Evolutionary conservation across 371 early-diverging fungal genomes (phyloP).

Genomic region (Mortierella polycephala): DNA sequence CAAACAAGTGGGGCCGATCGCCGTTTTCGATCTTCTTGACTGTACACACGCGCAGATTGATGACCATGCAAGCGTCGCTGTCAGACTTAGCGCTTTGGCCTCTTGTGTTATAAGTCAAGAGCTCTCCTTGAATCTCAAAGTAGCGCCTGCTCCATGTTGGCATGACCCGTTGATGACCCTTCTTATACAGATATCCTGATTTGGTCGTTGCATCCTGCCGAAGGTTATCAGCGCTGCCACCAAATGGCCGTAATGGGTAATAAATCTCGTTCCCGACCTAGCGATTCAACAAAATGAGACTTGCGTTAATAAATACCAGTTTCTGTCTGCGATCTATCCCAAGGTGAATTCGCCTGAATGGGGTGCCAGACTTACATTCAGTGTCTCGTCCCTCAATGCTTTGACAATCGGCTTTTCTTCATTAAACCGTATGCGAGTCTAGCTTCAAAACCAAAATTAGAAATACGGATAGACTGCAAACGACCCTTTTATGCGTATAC

Average conservation of each 20-base stretch:
- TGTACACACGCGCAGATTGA: constrained; percentile 82
- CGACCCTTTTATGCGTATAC: neutral
- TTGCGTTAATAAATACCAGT: neutral
- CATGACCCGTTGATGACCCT: constrained; percentile 73
- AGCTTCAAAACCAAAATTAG: neutral
- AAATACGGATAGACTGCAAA: neutral
- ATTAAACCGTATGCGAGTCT: constrained; percentile 43
- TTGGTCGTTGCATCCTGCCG: constrained; percentile 52
- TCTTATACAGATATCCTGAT: constrained; percentile 82
- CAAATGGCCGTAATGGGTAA: constrained; percentile 55
- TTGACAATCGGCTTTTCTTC: constrained; percentile 51
- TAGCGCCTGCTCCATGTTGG: constrained; percentile 82
- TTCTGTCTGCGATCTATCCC: too few species aligned
- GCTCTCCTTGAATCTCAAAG: constrained; percentile 74
- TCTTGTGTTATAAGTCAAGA: constrained; percentile 64
- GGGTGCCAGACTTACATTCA: constrained; percentile 33
- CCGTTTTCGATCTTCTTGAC: constrained; percentile 73
- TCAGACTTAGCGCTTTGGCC: constrained; percentile 57
- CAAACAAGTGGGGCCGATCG: constrained; percentile 88
- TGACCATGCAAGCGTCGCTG: constrained; percentile 56
- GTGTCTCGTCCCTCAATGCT: constrained; percentile 41
- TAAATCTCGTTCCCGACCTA: constrained; percentile 55
- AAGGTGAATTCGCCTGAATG: too few species aligned
- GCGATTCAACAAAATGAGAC: neutral
- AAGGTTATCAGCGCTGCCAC: constrained; percentile 22